Conservation (phyloP, 2,329 filamentous ascomycete genomes). For the Polychaeton citri region DNA sequence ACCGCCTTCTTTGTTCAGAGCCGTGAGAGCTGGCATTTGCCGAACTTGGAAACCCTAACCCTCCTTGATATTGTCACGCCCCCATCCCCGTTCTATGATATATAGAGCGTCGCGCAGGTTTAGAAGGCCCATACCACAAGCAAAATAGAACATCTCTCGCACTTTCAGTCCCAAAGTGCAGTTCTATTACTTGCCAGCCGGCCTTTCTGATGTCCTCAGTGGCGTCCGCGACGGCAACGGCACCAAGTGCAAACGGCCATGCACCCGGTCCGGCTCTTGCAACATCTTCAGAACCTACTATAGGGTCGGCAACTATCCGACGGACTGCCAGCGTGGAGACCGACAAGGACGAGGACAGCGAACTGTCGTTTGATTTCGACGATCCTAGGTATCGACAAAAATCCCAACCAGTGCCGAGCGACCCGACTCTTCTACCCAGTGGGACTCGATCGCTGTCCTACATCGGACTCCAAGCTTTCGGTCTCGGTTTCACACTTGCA, state of each 20-base stretch:
- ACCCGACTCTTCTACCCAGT: constrained; percentile 25
- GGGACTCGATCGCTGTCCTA: constrained; percentile 32
- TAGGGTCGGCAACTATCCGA: background rate
- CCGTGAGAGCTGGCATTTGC: no score
- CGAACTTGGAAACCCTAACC: no score
- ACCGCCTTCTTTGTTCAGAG: no score
- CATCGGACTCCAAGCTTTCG: constrained; percentile 34
- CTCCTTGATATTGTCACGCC: no score
- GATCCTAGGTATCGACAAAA: background rate
- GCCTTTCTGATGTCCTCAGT: background rate
- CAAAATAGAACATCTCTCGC: no score
- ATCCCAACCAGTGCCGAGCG: constrained; percentile 6
- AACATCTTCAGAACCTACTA: background rate
- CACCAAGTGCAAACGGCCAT: background rate
- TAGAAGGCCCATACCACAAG: no score
- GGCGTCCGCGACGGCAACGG: background rate
- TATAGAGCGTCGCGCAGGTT: no score
- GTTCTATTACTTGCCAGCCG: no score
- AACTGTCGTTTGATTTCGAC: background rate
- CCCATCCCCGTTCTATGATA: no score
- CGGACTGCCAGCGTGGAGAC: background rate
- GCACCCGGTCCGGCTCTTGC: background rate
- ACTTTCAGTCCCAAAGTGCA: no score
- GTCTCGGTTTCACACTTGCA: constrained; percentile 26
- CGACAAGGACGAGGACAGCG: background rate